phyloP scores from a whole-genome alignment of 176 grass and related monocot genomes.

The Raddia distichophylla region DNA sequence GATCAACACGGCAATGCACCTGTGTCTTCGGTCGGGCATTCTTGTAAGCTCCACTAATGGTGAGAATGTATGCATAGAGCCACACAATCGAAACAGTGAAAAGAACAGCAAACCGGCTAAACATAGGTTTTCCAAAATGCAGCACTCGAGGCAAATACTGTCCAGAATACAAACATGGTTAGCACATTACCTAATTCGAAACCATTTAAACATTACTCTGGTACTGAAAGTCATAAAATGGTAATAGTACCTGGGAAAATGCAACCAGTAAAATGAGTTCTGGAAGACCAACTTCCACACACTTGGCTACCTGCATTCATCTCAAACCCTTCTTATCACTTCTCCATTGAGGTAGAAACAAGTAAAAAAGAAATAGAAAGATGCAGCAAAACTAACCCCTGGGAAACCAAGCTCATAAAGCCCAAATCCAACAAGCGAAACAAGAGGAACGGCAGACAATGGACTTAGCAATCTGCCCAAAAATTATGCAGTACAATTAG shows the following conservation, averaged over 20 bases:
- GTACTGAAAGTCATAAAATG: background rate
- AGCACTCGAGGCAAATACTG: conserved; percentile 78
- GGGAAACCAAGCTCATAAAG: conserved; percentile 98
- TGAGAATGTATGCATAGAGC: conserved; percentile 91
- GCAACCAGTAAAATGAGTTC: conserved; percentile 68
- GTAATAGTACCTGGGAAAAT: conserved; percentile 73
- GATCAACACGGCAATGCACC: conserved; percentile 86
- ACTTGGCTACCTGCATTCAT: conserved; percentile 80
- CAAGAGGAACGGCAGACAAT: conserved; percentile 78
- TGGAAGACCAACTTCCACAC: conserved; percentile 91
- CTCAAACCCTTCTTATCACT: background rate
- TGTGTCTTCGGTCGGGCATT: conserved; percentile 70
- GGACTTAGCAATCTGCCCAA: conserved; percentile 76
- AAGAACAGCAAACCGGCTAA: conserved; percentile 70
- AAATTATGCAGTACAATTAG: background rate
- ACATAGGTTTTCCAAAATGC: conserved; percentile 54
- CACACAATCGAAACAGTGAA: conserved; percentile 84
- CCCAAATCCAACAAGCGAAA: conserved; percentile 87
- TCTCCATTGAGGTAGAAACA: conserved; percentile 1
- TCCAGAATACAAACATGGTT: conserved; percentile 1
- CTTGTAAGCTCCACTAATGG: conserved; percentile 83
- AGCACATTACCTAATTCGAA: background rate
- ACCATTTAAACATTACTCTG: background rate
- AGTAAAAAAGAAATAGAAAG: background rate
- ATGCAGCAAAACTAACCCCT: conserved; percentile 59